A percentile compares a stretch with the other conserved stretches of the same genome.
These are phyloP conservation scores for Solanum aculeatissimum DNA, from an alignment of 305 asterid species.

Conservation along the genomic window DNA sequence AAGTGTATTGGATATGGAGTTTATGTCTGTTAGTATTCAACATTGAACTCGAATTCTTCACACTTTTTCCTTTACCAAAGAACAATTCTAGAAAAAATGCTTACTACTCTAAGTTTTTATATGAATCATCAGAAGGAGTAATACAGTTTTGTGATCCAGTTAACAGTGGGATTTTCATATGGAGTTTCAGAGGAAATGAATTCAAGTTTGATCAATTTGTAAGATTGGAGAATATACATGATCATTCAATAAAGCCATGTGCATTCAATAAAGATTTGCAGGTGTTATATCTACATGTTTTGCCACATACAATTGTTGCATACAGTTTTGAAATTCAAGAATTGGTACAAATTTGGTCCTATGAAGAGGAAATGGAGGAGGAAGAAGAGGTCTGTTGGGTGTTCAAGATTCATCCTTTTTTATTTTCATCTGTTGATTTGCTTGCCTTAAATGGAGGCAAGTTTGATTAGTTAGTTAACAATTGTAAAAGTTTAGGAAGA, in stretches of 20 bases:
- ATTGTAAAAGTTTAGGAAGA: not conserved
- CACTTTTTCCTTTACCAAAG: not conserved
- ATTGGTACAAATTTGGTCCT: conserved; percentile 1
- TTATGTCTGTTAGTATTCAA: conserved; percentile 5
- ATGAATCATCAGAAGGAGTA: conserved; percentile 11
- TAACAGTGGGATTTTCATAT: not conserved
- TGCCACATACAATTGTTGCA: conserved; percentile 3
- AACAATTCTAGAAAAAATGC: not conserved
- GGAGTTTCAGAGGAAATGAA: not conserved
- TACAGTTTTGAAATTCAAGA: conserved; percentile 12
- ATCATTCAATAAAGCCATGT: not conserved
- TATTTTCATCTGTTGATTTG: conserved; percentile 2
- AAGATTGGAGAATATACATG: not conserved
- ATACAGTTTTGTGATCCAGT: conserved; percentile 1
- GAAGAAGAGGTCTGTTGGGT: not conserved
- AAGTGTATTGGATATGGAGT: conserved; percentile 13
- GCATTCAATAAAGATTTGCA: conserved; percentile 17
- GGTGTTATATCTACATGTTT: not conserved
- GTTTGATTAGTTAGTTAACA: not conserved
- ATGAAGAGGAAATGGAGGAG: not conserved
- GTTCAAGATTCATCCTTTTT: not conserved
- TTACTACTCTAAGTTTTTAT: not conserved
- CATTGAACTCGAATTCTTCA: not conserved
- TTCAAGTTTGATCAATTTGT: not conserved
- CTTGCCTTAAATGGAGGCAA: not conserved